Percentiles rank a stretch among this genome's conserved stretches.
These are phyloP conservation scores for Dimargaris cristalligena DNA, from an alignment of 192 early-diverging fungal genomes.

Conservation along the genomic window DNA sequence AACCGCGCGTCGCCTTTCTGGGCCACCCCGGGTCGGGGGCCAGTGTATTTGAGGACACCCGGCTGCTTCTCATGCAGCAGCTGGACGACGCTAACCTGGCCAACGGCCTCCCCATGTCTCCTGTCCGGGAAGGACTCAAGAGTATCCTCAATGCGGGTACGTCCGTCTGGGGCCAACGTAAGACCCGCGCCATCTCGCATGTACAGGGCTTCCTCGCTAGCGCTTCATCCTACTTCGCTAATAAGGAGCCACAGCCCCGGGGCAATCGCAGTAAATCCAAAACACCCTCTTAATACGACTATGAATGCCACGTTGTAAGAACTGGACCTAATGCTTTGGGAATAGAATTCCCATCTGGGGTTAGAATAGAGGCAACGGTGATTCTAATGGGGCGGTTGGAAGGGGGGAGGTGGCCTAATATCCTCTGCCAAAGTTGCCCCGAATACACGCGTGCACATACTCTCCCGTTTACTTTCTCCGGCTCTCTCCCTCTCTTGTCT, in stretches of 20 bases:
- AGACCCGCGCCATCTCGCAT: neutral
- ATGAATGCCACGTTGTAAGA: too few relatives aligned
- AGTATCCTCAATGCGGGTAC: neutral
- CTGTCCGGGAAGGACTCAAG: neutral
- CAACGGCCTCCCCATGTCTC: neutral
- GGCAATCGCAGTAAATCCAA: neutral
- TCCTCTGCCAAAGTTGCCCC: too few relatives aligned
- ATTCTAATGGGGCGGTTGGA: too few relatives aligned
- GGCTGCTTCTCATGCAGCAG: neutral
- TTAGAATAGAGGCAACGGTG: too few relatives aligned
- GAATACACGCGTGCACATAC: too few relatives aligned
- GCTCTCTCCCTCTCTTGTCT: neutral
- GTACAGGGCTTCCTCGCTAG: neutral
- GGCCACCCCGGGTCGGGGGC: constrained; percentile 8
- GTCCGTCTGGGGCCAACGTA: neutral
- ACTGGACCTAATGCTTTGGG: too few relatives aligned
- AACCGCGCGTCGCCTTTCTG: neutral
- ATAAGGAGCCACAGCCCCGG: neutral
- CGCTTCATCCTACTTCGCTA: neutral
- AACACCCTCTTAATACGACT: too few relatives aligned
- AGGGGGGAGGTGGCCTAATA: too few relatives aligned
- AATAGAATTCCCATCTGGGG: too few relatives aligned
- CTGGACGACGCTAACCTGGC: neutral
- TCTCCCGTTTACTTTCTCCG: too few relatives aligned
- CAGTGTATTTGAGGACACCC: constrained; percentile 7